A percentile compares a stretch with the other conserved stretches of the same genome.
phyloP scores from a whole-genome alignment of 202 grass and related monocot species.

The Dendrocalamus latiflorus region DNA sequence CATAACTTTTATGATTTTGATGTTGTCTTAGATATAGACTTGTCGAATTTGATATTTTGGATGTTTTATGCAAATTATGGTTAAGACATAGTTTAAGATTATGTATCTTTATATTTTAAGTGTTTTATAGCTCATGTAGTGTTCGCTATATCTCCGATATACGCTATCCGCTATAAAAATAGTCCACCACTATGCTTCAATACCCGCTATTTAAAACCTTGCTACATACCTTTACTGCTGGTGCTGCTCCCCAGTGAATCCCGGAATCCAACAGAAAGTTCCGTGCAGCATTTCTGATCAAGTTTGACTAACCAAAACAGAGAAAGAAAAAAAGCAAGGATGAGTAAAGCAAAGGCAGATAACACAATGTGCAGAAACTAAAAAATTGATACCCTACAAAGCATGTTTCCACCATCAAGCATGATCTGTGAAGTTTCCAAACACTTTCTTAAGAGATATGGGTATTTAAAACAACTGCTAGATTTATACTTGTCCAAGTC shows the following conservation, averaged over 20 bases:
- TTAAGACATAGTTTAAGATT: too few species aligned
- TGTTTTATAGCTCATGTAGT: too few species aligned
- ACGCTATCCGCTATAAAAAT: too few species aligned
- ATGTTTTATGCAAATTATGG: too few species aligned
- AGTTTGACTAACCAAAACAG: constrained; percentile 68
- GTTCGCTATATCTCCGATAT: too few species aligned
- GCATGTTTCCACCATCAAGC: constrained; percentile 6
- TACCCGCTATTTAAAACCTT: too few species aligned
- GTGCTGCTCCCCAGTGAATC: constrained; percentile 86
- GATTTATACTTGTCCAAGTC: background rate
- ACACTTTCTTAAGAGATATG: constrained; percentile 1
- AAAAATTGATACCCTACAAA: background rate
- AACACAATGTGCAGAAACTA: background rate
- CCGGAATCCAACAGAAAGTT: constrained; percentile 91
- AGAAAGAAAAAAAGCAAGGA: constrained; percentile 19
- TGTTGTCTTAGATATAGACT: too few species aligned
- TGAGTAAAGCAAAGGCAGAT: constrained; percentile 18
- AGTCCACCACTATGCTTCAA: too few species aligned
- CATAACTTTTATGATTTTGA: too few species aligned
- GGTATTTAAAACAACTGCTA: background rate
- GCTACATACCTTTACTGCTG: constrained; percentile 79
- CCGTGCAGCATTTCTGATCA: constrained; percentile 78
- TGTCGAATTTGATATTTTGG: too few species aligned
- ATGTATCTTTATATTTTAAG: too few species aligned
- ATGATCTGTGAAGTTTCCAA: constrained; percentile 6